Base-by-base conservation (phyloP, 2,329 filamentous ascomycete genomes). In the Phialophora expanda region DNA sequence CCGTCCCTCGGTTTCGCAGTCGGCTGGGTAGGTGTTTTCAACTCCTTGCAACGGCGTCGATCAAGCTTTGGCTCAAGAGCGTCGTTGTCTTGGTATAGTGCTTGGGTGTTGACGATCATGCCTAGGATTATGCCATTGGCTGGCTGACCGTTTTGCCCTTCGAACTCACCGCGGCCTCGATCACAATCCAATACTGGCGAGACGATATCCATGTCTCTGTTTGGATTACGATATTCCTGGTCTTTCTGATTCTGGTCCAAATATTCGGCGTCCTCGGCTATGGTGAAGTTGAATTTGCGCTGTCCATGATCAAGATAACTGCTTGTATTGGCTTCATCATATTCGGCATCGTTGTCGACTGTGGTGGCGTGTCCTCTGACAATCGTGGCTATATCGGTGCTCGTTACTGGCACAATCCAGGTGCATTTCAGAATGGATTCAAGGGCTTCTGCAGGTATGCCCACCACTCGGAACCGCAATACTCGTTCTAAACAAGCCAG, bases 301-400 rank as follows among this genome's bases (percentile, higher is more conserved):
- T 88, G 20, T 81, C 80, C 67, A 77, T 83, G 65, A 81, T 88
- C 74, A 89, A 88, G 75, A 81, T 89, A 70, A 72, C 78, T 14
- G 85, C 87, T 53, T 83, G 84, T 72, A 77, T 84, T 8, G 87
- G 87, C 5, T 89, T 90, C 75, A 89, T 90, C 70, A 87, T 97
- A 56, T 86, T 97, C 2, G 93, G 92, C 5, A 89, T 96, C 66
- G 87, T 96, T 64, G 85, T 96, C 72, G 92, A 96, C 78, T 90
- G 89, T 72, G 93, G 92, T 48, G 93, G 92, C 56, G 67, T 69
- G 4, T 62, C 67, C 24, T 66, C 67, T 12, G 66, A 69, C 38
- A 26, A 64, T 41, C 48, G 67, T 65, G 67, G 67, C 38, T 69
- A 69, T 38, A 69, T 69, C 38, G 66, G 66, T 26, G 66, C 63